Conservation (phyloP, 1,139 yeast genomes). For the Scheffersomyces quercinus region DNA sequence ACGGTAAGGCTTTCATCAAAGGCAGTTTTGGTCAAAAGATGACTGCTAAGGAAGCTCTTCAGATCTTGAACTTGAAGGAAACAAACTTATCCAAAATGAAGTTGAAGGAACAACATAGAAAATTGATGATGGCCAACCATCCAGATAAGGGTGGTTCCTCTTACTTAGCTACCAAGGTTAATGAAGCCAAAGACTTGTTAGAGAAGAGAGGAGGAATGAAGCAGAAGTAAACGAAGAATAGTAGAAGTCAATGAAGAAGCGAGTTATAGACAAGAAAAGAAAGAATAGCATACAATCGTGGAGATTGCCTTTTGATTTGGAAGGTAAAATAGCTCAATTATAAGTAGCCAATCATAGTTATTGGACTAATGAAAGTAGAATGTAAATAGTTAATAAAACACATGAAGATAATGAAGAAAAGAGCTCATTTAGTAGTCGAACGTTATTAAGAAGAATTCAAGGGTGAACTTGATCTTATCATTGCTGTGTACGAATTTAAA, state of each 20-base stretch:
- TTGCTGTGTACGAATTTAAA: too few species aligned
- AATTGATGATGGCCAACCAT: conserved; percentile 85
- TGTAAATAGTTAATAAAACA: not conserved
- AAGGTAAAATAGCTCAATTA: too few species aligned
- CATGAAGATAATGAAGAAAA: not conserved
- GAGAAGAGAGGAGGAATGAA: conserved; percentile 76
- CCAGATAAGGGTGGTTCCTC: conserved; percentile 99
- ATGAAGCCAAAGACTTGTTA: conserved; percentile 93
- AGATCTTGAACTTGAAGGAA: conserved; percentile 82
- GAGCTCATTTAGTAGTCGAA: not conserved
- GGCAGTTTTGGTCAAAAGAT: conserved; percentile 92
- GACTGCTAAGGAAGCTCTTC: conserved; percentile 89
- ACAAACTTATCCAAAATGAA: conserved; percentile 71
- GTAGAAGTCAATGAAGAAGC: not conserved
- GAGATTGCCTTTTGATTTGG: too few species aligned
- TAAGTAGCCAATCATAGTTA: too few species aligned
- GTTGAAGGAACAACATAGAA: conserved; percentile 89
- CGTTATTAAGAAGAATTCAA: too few species aligned
- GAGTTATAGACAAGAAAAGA: not conserved
- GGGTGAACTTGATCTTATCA: too few species aligned
- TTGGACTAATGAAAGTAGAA: not conserved
- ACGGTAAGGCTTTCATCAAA: conserved; percentile 70
- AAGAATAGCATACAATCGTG: too few species aligned
- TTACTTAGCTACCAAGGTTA: conserved; percentile 90
- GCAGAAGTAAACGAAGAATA: conserved; percentile 26